Percentiles rank a stretch among this genome's conserved stretches.
Evolutionary conservation across 805 yeast species (phyloP).

Genomic region (Ogataea methylovora): DNA sequence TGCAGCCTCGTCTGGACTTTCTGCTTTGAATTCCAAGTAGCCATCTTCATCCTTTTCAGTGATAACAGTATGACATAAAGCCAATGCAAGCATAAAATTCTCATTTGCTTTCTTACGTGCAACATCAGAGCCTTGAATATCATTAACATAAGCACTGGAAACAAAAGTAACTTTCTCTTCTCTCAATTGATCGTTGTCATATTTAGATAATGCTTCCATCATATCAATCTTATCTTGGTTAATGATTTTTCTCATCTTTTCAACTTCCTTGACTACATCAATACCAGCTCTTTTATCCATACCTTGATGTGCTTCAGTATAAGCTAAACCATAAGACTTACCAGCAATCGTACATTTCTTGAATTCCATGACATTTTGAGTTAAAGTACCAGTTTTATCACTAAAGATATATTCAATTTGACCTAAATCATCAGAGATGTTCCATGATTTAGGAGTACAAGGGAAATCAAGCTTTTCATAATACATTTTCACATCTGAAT

Average conservation of each 20-base stretch:
- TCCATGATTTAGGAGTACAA: conserved; percentile 81
- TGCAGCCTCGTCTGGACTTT: conserved; percentile 81
- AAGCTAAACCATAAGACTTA: conserved; percentile 65
- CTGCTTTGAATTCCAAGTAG: conserved; percentile 55
- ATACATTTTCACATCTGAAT: conserved; percentile 67
- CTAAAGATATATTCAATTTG: conserved; percentile 80
- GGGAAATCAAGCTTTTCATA: conserved; percentile 66
- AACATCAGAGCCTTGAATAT: conserved; percentile 29
- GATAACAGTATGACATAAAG: conserved; percentile 70
- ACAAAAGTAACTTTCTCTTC: conserved; percentile 52
- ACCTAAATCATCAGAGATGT: conserved; percentile 78
- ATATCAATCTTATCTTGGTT: conserved; percentile 51
- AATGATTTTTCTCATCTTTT: conserved; percentile 44
- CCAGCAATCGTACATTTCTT: conserved; percentile 76
- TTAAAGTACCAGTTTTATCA: conserved; percentile 79
- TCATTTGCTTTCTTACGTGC: conserved; percentile 42
- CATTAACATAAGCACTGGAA: conserved; percentile 51
- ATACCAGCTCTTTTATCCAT: conserved; percentile 71
- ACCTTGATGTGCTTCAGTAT: conserved; percentile 79
- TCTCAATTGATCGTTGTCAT: conserved; percentile 39
- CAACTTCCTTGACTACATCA: conserved; percentile 58
- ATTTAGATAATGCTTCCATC: conserved; percentile 34
- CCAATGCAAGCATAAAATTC: conserved; percentile 55
- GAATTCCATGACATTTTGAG: conserved; percentile 82
- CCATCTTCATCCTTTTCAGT: conserved; percentile 43